Percentiles rank a stretch among this genome's conserved stretches.
These are phyloP conservation scores for Trichoderma semiorbis DNA, from an alignment of 2,329 filamentous ascomycete species.

Conservation along the genomic window DNA sequence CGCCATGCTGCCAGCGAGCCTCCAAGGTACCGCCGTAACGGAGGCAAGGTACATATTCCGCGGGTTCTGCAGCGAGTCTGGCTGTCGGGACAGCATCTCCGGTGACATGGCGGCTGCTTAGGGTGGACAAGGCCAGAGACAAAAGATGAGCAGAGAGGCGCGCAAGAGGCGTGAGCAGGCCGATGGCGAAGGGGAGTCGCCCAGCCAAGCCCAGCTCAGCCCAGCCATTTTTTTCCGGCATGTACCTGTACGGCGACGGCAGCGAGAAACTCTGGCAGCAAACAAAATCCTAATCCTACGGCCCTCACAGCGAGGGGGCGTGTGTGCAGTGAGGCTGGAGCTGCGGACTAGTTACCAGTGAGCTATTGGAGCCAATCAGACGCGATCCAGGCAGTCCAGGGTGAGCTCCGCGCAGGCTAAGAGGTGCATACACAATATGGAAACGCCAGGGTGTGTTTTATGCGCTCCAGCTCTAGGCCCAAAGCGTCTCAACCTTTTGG, in stretches of 20 bases:
- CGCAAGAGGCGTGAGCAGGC: background rate
- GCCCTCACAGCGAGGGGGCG: background rate
- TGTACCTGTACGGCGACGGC: background rate
- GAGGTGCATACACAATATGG: background rate
- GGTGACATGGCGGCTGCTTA: constrained; percentile 9
- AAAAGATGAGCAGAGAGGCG: background rate
- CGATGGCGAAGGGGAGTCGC: background rate
- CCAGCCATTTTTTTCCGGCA: background rate
- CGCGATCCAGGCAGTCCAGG: background rate
- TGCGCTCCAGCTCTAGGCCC: background rate
- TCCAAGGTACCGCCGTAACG: constrained; percentile 11
- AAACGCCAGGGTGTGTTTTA: background rate
- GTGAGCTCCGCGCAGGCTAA: constrained; percentile 1
- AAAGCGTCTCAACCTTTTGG: background rate
- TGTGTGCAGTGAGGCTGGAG: background rate
- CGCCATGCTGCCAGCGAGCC: background rate
- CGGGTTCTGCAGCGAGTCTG: background rate
- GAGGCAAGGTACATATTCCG: background rate
- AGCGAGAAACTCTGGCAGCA: background rate
- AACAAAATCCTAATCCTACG: constrained; percentile 12
- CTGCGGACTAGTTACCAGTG: background rate
- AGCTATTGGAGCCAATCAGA: background rate
- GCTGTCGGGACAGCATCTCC: background rate
- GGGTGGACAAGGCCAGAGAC: constrained; percentile 10
- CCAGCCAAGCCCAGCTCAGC: background rate